Evolutionary conservation across 2,329 filamentous ascomycete species (phyloP).

Genomic region (Paecilomyces formosus): DNA sequence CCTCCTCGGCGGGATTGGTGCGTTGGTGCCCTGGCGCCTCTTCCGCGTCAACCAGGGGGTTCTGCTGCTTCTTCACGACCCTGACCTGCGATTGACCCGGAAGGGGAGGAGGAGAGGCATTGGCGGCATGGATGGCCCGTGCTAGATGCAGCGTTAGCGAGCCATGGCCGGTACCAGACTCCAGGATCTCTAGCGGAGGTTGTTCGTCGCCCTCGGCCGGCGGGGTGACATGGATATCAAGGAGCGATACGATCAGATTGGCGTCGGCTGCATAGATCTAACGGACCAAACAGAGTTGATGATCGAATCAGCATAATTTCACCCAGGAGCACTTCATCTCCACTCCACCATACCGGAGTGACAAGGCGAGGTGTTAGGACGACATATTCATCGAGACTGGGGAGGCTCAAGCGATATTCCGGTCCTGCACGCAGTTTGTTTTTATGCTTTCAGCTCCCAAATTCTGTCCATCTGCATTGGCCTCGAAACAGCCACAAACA

Average conservation of each 20-base stretch:
- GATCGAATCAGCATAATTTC: not conserved
- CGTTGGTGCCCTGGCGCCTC: conserved; percentile 9
- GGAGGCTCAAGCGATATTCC: conserved; percentile 52
- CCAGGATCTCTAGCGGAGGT: conserved; percentile 63
- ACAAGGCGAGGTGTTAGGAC: conserved; percentile 59
- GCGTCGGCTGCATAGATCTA: conserved; percentile 70
- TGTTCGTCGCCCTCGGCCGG: conserved; percentile 21
- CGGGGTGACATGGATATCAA: conserved; percentile 61
- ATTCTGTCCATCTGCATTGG: not conserved
- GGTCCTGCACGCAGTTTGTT: conserved; percentile 23
- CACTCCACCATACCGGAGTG: conserved; percentile 55
- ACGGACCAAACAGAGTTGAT: conserved; percentile 14
- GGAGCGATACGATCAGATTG: conserved; percentile 64
- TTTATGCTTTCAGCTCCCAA: conserved; percentile 1
- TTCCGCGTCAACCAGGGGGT: conserved; percentile 12
- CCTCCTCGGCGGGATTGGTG: conserved; percentile 7
- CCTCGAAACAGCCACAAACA: not conserved
- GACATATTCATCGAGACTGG: conserved; percentile 68
- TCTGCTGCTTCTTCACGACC: conserved; percentile 16
- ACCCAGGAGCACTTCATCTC: not conserved
- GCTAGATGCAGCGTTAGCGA: conserved; percentile 69
- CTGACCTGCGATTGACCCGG: conserved; percentile 27
- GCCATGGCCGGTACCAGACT: conserved; percentile 80
- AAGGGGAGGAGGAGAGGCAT: conserved; percentile 45
- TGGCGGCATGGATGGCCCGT: conserved; percentile 67